phyloP scores from a whole-genome alignment of 2,329 filamentous ascomycete species.

The Diaporthe helianthi region DNA sequence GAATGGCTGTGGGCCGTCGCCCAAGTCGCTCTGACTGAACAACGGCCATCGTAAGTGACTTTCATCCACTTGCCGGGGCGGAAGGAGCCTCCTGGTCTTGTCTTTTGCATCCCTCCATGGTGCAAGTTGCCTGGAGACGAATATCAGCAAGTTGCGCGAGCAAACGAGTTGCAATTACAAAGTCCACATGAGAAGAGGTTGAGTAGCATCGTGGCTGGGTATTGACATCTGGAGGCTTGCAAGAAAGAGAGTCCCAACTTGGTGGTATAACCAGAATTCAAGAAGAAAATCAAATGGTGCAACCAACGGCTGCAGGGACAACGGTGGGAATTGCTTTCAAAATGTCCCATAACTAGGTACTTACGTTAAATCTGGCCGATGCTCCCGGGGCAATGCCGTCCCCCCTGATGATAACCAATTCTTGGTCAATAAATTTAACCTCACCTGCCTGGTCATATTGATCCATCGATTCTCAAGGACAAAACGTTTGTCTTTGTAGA shows the following conservation, averaged over 20 bases:
- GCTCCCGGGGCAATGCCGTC: background rate
- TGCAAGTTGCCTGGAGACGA: background rate
- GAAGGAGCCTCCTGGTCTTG: background rate
- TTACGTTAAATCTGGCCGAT: slow-evolving; percentile 2
- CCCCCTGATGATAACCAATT: background rate
- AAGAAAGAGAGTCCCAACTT: background rate
- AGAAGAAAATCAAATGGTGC: background rate
- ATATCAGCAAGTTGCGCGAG: background rate
- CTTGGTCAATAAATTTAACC: background rate
- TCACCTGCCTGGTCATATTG: background rate
- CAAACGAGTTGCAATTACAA: background rate
- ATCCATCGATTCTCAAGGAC: background rate
- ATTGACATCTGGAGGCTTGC: background rate
- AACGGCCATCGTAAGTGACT: background rate
- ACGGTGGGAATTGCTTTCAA: background rate
- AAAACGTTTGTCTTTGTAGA: background rate
- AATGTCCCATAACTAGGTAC: too few species aligned
- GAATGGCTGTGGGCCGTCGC: background rate
- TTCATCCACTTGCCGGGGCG: background rate
- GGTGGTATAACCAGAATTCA: background rate
- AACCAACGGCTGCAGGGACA: background rate
- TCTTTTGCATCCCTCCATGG: background rate
- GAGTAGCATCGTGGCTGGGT: background rate
- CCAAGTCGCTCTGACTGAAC: background rate
- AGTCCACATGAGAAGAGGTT: background rate